Evolutionary conservation across 1,139 yeast genomes (phyloP), one percentile per base, ranked within the genome.

Genomic region (Pneumocystis oryctolagi): DNA sequence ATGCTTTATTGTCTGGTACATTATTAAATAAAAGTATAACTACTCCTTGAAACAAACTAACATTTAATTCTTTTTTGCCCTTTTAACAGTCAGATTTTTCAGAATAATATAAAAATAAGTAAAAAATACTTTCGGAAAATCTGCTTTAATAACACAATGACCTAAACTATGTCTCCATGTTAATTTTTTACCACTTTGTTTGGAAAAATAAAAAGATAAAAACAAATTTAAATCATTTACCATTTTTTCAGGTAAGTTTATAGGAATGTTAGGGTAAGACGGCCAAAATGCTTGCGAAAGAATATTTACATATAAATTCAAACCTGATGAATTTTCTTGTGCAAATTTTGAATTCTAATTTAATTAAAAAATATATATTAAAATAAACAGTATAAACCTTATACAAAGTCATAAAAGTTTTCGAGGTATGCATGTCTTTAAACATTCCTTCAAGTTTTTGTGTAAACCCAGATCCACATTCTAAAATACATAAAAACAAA

Each of bases 391-490:
- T 20, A 12, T 2, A 60, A 39, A 60, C 62, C 62, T 65, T 63
- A 71, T 72, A 63, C 37, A 68, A 69, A 1, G 61, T 16, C 65
- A 66, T 62, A 39, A 64, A 63, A 32, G 65, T 67, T 59, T 67
- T 66, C 5, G 75, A 72, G 5, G 65, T 61, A 39, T 66, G 67
- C 57, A 75, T 66, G 62, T 77, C 79, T 39, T 70, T 69, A 60
- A 75, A 67, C 79, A 77, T 77, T 14, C 71, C 70, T 31, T 69
- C 71, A 28, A 76, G 65, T 5, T 72, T 69, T 16, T 70, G 68
- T 1, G 74, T 69, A 39, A 71, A 68, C 16, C 69, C 71, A 0
- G 69, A 65, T 3, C 77, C 77, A 59, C 76, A 72, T 60, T 73
- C 76, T 2, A 39, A 57, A 57, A 39, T 39, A 30, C 14, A 20